phyloP scores from a whole-genome alignment of 108 stramenopile genomes.

The Craspedostauros australis region DNA sequence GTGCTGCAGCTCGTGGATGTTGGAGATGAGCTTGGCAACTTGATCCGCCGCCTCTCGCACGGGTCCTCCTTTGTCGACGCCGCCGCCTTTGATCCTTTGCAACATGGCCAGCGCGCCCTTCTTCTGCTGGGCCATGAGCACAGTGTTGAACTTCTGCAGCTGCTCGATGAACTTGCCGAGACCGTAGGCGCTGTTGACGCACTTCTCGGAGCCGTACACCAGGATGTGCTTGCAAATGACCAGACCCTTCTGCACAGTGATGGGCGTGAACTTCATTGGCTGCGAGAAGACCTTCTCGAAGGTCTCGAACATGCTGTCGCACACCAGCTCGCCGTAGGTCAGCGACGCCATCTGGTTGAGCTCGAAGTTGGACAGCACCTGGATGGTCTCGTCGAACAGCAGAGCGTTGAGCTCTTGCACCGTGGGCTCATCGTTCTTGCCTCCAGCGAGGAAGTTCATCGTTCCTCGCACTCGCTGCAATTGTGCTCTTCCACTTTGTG shows the following conservation, averaged over 20 bases:
- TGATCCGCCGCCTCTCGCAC: constrained; percentile 42
- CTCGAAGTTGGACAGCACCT: constrained; percentile 46
- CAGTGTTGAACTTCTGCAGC: constrained; percentile 46
- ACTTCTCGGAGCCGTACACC: constrained; percentile 47
- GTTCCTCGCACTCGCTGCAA: too few relatives aligned
- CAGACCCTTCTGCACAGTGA: constrained; percentile 49
- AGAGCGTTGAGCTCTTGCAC: constrained; percentile 17
- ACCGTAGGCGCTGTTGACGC: constrained; percentile 31
- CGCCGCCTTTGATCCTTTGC: constrained; percentile 46
- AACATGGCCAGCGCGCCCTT: constrained; percentile 21
- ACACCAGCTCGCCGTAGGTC: constrained; percentile 42
- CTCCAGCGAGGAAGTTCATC: too few relatives aligned
- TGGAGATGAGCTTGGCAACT: constrained; percentile 21
- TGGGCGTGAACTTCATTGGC: constrained; percentile 27
- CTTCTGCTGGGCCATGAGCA: constrained; percentile 35
- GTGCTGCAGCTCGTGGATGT: constrained; percentile 26
- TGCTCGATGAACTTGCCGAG: constrained; percentile 23
- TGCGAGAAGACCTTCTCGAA: constrained; percentile 26
- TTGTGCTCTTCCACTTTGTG: too few relatives aligned
- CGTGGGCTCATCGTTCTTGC: too few relatives aligned
- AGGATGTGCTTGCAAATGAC: constrained; percentile 37
- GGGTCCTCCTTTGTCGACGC: constrained; percentile 52
- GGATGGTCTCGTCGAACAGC: constrained; percentile 37
- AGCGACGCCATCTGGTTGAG: constrained; percentile 52
- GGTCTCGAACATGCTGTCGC: constrained; percentile 48